phyloP scores from a whole-genome alignment of 495 filamentous ascomycete species.

The Opeltia flavorubescens region DNA sequence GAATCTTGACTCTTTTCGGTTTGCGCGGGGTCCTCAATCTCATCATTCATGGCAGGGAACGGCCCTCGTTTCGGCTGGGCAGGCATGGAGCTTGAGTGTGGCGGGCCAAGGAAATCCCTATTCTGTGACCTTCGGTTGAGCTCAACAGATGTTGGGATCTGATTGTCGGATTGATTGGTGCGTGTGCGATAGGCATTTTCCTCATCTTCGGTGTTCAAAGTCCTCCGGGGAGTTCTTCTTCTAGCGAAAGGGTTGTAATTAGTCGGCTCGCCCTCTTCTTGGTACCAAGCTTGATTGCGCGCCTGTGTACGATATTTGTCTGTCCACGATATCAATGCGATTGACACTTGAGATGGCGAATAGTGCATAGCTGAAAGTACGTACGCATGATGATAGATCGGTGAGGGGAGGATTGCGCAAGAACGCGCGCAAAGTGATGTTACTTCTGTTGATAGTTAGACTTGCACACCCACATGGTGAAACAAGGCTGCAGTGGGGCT shows the following conservation, averaged over 20 bases:
- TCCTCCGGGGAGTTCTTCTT: neutral
- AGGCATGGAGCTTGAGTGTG: slow-evolving; percentile 16
- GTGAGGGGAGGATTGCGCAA: neutral
- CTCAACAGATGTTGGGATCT: slow-evolving; percentile 1
- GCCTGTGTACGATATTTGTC: slow-evolving; percentile 33
- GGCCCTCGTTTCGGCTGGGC: neutral
- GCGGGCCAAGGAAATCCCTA: slow-evolving; percentile 1
- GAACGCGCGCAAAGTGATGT: neutral
- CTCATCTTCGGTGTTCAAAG: slow-evolving; percentile 2
- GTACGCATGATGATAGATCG: slow-evolving; percentile 11
- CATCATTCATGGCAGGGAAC: neutral
- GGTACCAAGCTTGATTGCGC: slow-evolving; percentile 33
- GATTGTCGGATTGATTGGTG: slow-evolving; percentile 11
- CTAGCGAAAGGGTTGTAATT: slow-evolving; percentile 35
- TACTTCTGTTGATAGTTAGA: too few species aligned
- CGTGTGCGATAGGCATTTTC: slow-evolving; percentile 2
- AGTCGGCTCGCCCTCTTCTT: slow-evolving; percentile 24
- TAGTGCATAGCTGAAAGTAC: neutral
- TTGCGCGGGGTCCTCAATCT: neutral
- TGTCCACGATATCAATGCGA: slow-evolving; percentile 11
- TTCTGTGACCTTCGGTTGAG: neutral
- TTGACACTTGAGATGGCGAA: neutral
- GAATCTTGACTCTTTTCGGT: slow-evolving; percentile 12
- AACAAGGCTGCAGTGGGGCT: neutral
- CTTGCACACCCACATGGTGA: too few species aligned